Conservation (phyloP, 2,329 filamentous ascomycete species). For the Fusarium aywerte region DNA sequence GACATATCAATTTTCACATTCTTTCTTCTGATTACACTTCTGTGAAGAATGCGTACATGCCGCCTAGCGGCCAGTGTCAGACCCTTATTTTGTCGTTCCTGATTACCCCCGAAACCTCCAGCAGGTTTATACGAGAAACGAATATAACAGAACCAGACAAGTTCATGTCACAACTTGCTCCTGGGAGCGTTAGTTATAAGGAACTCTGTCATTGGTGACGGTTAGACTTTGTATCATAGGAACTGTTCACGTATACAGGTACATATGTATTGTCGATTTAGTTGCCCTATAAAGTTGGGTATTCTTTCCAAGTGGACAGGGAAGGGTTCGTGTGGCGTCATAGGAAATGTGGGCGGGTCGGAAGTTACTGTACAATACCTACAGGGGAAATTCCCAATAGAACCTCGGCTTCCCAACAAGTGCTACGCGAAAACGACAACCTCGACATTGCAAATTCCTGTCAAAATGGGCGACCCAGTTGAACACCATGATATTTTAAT, state of each 20-base stretch:
- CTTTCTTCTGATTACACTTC: no score
- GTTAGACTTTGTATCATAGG: no score
- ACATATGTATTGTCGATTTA: neutral
- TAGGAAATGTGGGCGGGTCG: neutral
- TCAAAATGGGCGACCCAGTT: conserved; percentile 28
- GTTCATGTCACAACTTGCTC: no score
- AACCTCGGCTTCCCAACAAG: conserved; percentile 12
- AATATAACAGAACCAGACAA: neutral
- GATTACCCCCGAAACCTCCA: neutral
- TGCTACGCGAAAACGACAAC: neutral
- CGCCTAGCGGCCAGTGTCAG: neutral
- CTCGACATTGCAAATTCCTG: neutral
- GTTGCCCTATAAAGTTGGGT: neutral
- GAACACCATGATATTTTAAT: conserved; percentile 66
- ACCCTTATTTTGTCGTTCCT: neutral
- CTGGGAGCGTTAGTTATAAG: no score
- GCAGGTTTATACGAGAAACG: neutral
- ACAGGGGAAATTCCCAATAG: conserved; percentile 5
- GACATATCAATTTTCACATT: no score
- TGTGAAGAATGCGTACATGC: neutral
- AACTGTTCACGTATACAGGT: neutral
- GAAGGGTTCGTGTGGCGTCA: neutral
- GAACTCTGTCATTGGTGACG: no score
- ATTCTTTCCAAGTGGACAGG: neutral
- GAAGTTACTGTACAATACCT: neutral